Base-by-base conservation (phyloP, 495 filamentous ascomycete genomes). In the Aspergillus bridgeri region DNA sequence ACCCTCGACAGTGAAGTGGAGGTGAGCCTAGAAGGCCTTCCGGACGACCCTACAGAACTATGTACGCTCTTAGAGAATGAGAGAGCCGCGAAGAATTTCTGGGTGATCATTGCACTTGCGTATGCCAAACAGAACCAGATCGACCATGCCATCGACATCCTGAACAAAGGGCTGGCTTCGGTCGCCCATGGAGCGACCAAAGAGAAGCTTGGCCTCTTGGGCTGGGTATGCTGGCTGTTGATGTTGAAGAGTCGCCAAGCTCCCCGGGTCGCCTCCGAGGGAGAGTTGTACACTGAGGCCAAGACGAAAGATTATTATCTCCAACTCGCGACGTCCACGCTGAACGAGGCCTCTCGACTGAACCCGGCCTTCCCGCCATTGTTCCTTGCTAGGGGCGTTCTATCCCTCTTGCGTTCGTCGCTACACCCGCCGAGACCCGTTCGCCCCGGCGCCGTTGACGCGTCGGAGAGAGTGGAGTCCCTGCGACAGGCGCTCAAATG, bases 61-160 rank as follows among this genome's bases (percentile, higher is more conserved):
- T 98, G 94, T 74, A 91, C 89, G 2, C 79, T 98, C 42, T 81
- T 98, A 53, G 94, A 98, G 70, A 94, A 92, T 59, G 94, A 98
- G 69, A 83, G 86, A 57, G 90, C 91, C 3, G 88, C 87, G 19
- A 87, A 91, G 60, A 88, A 85, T 27, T 93, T 91, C 66, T 98
- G 94, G 94, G 91, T 98, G 79, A 91, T 89, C 15, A 91, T 97
- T 60, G 89, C 94, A 27, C 82, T 97, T 33, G 95, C 93, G n/a
- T 98, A 98, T 66, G 92, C 93, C 23, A 98, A 97, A 74, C 91
- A 96, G 71, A 83, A 86, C 42, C 93, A 96, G 73, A 81, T 92
- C 45, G 91, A 96, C 62, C 89, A 91, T 72, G 94, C 94, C 44
- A 92, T 98, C 63, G 92, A 97, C 69, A 94, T 98, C 63, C 77